Base-by-base conservation (phyloP, 2,329 filamentous ascomycete species). In the Annulohypoxylon truncatum region DNA sequence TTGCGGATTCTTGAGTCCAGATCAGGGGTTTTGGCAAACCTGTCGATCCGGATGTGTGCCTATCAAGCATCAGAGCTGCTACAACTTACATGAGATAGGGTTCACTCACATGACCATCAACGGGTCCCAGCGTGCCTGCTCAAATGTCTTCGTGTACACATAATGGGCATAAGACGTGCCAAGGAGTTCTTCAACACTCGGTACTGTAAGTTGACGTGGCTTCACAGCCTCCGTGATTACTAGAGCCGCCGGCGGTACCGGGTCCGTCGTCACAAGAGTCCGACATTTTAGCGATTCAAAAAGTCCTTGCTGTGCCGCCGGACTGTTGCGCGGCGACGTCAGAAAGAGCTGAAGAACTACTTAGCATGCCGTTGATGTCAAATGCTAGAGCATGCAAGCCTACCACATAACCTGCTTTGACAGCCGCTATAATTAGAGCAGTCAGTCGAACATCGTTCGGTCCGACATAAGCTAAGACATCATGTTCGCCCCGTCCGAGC, bases 391-490 rank as follows among this genome's bases (percentile, higher is more conserved):
- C n/a, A n/a, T n/a, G n/a, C n/a, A n/a, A n/a, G n/a, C 51, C 13
- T 42, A 73, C 74, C 68, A 65, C 66, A 54, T 79, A 79, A 24
- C 73, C 72, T 1, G 71, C 56, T 51, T 75, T 74, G 13, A 71
- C 61, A 2, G 66, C 44, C 8, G 69, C 72, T 2, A 74, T 12
- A 0, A 66, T 42, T 5, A 73, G 18, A 6, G 72, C 72, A 12
- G 62, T 64, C 24, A 70, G 57, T 9, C 73, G 67, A 38, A 73
- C 67, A 33, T 74, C 73, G 52, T 73, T 75, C 2, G 78, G 77
- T 0, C 80, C 81, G 9, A 82, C 67, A 57, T 82, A 83, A 0
- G 80, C 72, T 9, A 82, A 50, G 2, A 76, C 76, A 35, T 79
- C 73, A 44, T 72, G 73, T 15, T 44, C 54, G 9, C 70, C 67